Conservation (phyloP, 1,284 basidiomycete species). For the Ustanciosporium gigantosporum region DNA sequence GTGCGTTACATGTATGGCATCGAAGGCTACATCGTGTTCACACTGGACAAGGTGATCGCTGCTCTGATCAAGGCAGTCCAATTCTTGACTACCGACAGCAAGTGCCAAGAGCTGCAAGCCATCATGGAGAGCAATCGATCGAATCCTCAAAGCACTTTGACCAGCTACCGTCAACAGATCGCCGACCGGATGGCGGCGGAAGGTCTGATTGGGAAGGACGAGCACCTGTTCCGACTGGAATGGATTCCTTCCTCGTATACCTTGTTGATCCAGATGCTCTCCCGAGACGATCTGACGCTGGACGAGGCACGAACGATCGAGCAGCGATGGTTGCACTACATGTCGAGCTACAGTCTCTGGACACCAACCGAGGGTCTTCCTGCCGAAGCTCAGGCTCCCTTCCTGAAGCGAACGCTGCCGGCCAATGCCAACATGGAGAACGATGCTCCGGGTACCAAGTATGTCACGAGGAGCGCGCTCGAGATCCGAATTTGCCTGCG, state of each 20-base stretch:
- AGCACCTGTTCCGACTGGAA: conserved; percentile 88
- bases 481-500: conserved; percentile 62
- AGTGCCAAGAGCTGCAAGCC: conserved; percentile 81
- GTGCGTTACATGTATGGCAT: conserved; percentile 95
- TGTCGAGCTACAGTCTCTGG: conserved; percentile 73
- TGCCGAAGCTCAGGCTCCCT: conserved; percentile 50
- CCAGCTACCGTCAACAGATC: conserved; percentile 79
- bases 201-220: conserved; percentile 79
- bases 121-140: conserved; percentile 68
- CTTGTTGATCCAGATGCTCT: conserved; percentile 82
- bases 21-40: conserved; percentile 89
- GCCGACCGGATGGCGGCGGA: conserved; percentile 82
- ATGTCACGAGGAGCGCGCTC: conserved; percentile 67
- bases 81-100: conserved; percentile 74
- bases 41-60: conserved; percentile 87
- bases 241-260: conserved; percentile 73
- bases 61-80: conserved; percentile 66
- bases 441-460: conserved; percentile 34
- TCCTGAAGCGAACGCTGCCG: conserved; percentile 46
- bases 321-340: conserved; percentile 84
- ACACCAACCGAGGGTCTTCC: conserved; percentile 58
- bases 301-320: conserved; percentile 82
- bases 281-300: conserved; percentile 82
- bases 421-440: conserved; percentile 24
- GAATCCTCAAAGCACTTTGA: conserved; percentile 38